Conservation (phyloP, 495 filamentous ascomycete species). For the Penicillium desertorum region DNA sequence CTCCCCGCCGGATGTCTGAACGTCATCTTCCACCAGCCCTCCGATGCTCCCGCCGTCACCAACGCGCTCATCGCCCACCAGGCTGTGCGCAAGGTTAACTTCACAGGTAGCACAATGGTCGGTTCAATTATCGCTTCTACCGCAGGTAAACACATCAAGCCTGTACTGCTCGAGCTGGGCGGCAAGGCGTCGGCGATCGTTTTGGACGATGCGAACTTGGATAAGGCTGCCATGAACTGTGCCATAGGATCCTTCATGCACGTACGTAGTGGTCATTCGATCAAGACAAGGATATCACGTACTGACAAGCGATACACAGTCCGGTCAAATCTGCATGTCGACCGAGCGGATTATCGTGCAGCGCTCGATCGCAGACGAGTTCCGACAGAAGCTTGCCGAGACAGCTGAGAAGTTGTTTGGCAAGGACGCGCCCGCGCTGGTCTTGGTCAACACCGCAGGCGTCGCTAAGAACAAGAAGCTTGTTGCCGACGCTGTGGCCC, state of each 20-base stretch:
- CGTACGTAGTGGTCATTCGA: conserved; percentile 25
- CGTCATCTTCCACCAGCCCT: conserved; percentile 51
- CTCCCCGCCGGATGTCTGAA: conserved; percentile 59
- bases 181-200: conserved; percentile 62
- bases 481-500: conserved; percentile 60
- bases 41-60: conserved; percentile 56
- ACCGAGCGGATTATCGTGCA: conserved; percentile 88
- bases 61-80: conserved; percentile 57
- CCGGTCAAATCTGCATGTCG: conserved; percentile 89
- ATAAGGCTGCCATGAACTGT: conserved; percentile 53
- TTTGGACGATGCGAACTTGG: conserved; percentile 57
- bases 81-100: conserved; percentile 60
- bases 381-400: conserved; percentile 56
- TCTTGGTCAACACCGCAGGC: conserved; percentile 59
- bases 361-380: conserved; percentile 61
- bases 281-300: not conserved
- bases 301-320: conserved; percentile 27
- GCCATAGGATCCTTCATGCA: conserved; percentile 56
- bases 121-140: conserved; percentile 56
- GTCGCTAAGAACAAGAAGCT: conserved; percentile 69
- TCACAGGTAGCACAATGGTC: conserved; percentile 58
- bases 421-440: conserved; percentile 49
- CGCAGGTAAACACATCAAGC: conserved; percentile 57
- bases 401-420: conserved; percentile 49
- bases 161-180: conserved; percentile 61